phyloP scores from a whole-genome alignment of 495 filamentous ascomycete genomes.

The Aspergillus incahuasiensis region DNA sequence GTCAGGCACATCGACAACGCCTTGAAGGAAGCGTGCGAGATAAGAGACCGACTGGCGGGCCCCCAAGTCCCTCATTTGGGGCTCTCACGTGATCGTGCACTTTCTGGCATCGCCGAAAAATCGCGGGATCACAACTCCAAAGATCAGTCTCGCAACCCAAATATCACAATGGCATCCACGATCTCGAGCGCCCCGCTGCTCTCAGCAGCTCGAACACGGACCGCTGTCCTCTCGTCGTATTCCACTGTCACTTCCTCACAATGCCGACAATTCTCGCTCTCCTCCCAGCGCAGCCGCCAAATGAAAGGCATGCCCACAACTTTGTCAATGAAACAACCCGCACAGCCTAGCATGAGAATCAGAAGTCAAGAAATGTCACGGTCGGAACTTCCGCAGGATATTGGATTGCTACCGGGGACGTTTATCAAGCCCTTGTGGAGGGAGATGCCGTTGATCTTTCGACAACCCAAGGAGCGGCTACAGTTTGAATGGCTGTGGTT shows the following conservation, averaged over 20 bases:
- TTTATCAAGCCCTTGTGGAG: constrained; percentile 55
- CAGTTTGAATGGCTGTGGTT: constrained; percentile 46
- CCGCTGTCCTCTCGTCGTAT: constrained; percentile 13
- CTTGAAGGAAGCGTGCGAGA: constrained; percentile 2
- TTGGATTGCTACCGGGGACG: constrained; percentile 53
- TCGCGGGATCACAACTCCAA: background rate
- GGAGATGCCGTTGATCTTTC: constrained; percentile 53
- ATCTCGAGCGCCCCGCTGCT: constrained; percentile 25
- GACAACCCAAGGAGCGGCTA: constrained; percentile 37
- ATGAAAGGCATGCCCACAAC: constrained; percentile 22
- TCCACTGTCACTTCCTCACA: constrained; percentile 16
- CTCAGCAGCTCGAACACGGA: constrained; percentile 15
- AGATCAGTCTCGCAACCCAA: constrained; percentile 1
- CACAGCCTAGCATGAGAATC: constrained; percentile 41
- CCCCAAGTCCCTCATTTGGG: background rate
- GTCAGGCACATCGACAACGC: constrained; percentile 6
- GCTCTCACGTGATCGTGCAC: constrained; percentile 11
- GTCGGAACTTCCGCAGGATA: constrained; percentile 41
- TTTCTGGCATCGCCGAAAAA: constrained; percentile 12
- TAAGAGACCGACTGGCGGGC: background rate
- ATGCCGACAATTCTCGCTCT: constrained; percentile 36
- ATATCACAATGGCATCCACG: constrained; percentile 35
- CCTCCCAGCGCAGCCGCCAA: constrained; percentile 24
- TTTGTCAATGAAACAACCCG: constrained; percentile 21
- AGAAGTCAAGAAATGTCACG: constrained; percentile 22